phyloP scores from a whole-genome alignment of 495 filamentous ascomycete genomes.

The Xylaria telfairii region DNA sequence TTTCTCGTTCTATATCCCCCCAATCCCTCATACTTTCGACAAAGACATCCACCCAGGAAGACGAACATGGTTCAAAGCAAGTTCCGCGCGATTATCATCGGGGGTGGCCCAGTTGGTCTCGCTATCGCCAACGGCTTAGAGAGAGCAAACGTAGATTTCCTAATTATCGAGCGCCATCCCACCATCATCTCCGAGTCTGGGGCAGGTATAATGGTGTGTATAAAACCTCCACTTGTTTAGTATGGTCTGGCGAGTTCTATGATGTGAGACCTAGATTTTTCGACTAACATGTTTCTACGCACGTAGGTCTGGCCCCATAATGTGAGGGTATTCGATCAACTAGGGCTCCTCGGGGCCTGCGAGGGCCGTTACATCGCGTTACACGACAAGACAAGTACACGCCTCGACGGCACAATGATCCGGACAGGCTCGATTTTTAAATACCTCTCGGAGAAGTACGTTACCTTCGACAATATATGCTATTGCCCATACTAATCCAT shows the following conservation, averaged over 20 bases:
- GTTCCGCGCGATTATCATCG: conserved; percentile 59
- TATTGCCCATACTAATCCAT: background rate
- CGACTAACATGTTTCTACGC: too few relatives aligned
- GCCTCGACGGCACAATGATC: conserved; percentile 3
- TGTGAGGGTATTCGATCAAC: conserved; percentile 41
- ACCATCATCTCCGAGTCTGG: conserved; percentile 48
- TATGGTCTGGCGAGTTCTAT: too few relatives aligned
- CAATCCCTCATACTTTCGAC: background rate
- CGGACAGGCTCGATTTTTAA: background rate
- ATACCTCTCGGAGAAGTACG: background rate
- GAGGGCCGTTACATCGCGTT: conserved; percentile 20
- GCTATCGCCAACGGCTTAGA: conserved; percentile 52
- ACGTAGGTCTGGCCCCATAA: conserved; percentile 43
- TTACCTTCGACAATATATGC: background rate
- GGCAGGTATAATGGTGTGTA: conserved; percentile 38
- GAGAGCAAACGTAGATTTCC: conserved; percentile 50
- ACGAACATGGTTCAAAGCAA: background rate
- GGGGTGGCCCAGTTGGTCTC: conserved; percentile 57
- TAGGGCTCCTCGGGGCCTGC: conserved; percentile 43
- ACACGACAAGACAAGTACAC: conserved; percentile 2
- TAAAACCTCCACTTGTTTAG: too few relatives aligned
- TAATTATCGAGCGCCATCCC: conserved; percentile 51
- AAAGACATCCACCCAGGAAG: background rate
- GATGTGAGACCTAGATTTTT: too few relatives aligned
- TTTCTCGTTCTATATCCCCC: background rate